phyloP scores from a whole-genome alignment of 148 eudicot genomes.

The Vaccinium myrtillus region DNA sequence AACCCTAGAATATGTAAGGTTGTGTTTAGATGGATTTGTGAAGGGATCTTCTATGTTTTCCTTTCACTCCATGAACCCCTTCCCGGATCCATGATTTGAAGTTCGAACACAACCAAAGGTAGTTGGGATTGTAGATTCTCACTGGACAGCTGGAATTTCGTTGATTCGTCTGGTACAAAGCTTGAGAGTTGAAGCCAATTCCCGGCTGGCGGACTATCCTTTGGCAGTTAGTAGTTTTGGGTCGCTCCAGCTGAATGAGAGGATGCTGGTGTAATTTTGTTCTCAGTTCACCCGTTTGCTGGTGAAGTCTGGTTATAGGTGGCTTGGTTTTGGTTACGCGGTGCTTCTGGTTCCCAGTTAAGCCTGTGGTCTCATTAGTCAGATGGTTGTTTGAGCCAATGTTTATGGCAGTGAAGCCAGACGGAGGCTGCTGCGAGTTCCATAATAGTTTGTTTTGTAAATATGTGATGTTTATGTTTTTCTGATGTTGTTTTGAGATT shows the following conservation, averaged over 20 bases:
- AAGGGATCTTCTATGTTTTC: background rate
- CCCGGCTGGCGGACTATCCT: constrained; percentile 3
- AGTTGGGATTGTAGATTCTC: constrained; percentile 6
- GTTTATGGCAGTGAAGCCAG: background rate
- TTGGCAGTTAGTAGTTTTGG: background rate
- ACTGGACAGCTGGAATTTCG: constrained; percentile 7
- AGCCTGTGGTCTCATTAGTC: background rate
- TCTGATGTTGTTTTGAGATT: background rate
- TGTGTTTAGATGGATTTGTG: background rate
- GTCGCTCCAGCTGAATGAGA: background rate
- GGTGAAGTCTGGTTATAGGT: constrained; percentile 4
- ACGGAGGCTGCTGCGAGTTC: background rate
- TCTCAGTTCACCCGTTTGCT: background rate
- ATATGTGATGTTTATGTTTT: background rate
- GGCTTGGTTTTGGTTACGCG: background rate
- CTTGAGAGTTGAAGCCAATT: background rate
- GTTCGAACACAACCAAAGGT: background rate
- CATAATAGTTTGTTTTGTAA: background rate
- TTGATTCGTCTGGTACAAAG: constrained; percentile 4
- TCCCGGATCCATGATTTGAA: background rate
- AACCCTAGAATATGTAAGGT: background rate
- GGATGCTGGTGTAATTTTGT: background rate
- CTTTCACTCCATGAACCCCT: background rate
- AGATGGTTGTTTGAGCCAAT: background rate
- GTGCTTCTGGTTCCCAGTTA: background rate